These are phyloP conservation scores for Filosporella fistucella DNA, from an alignment of 495 filamentous ascomycete species.

Conservation along the genomic window DNA sequence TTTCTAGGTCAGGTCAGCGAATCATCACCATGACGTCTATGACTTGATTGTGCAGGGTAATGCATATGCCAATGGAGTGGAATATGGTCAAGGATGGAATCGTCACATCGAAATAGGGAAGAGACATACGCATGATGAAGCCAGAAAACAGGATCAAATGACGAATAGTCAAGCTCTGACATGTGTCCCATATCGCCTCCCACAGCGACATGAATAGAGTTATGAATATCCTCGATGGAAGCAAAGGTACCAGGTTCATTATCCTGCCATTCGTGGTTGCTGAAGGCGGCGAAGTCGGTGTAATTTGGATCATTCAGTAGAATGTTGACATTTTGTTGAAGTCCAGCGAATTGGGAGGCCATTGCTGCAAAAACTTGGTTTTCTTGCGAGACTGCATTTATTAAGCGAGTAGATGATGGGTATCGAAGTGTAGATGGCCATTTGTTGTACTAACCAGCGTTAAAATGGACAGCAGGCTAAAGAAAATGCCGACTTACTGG, in stretches of 20 bases:
- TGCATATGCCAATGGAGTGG: no score
- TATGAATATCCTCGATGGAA: conserved; percentile 62
- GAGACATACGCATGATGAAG: conserved; percentile 47
- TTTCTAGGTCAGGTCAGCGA: conserved; percentile 29
- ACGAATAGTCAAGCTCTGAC: conserved; percentile 57
- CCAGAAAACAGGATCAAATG: conserved; percentile 74
- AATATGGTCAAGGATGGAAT: no score
- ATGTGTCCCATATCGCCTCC: conserved; percentile 58
- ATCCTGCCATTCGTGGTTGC: conserved; percentile 47
- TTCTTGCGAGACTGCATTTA: conserved; percentile 46
- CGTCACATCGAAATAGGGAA: no score
- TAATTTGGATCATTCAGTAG: conserved; percentile 44
- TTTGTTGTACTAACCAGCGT: conserved; percentile 10
- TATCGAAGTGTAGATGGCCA: conserved; percentile 49
- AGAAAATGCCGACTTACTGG: conserved; percentile 18
- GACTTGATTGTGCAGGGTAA: no score
- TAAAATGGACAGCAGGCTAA: conserved; percentile 20
- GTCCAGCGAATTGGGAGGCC: conserved; percentile 11
- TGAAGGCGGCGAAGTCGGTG: conserved; percentile 51
- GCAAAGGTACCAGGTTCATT: conserved; percentile 32
- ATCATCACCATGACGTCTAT: no score
- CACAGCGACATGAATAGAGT: conserved; percentile 51
- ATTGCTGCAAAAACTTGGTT: conserved; percentile 40
- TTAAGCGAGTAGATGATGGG: conserved; percentile 34
- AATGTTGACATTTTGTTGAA: conserved; percentile 18